These are phyloP conservation scores for Eleusine indica DNA, from an alignment of 176 grass and related monocot species.

Conservation along the genomic window DNA sequence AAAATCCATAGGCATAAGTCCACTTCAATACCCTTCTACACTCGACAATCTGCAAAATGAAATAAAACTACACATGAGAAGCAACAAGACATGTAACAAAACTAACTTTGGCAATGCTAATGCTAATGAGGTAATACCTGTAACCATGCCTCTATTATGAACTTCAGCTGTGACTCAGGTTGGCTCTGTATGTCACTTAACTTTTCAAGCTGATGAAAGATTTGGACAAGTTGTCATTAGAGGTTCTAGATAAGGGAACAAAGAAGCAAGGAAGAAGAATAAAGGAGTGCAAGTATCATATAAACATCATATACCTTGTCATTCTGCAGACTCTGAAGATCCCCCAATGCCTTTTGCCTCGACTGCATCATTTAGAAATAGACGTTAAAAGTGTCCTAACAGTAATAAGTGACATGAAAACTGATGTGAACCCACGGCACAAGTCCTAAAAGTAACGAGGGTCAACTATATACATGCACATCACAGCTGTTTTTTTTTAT, in stretches of 20 bases:
- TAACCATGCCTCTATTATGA: constrained; percentile 98
- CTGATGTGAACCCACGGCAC: background rate
- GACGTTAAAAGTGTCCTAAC: constrained; percentile 20
- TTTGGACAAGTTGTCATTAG: constrained; percentile 22
- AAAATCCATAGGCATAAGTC: constrained; percentile 98
- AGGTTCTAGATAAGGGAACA: constrained; percentile 23
- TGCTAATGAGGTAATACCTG: constrained; percentile 63
- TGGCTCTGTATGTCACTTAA: constrained; percentile 97
- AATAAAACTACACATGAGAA: constrained; percentile 24
- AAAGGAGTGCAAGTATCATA: constrained; percentile 6
- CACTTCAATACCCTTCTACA: constrained; percentile 99
- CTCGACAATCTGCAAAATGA: constrained; percentile 83
- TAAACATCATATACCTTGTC: constrained; percentile 67
- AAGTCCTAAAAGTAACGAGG: background rate
- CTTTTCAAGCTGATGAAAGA: constrained; percentile 86
- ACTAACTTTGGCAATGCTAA: background rate
- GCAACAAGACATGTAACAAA: constrained; percentile 1
- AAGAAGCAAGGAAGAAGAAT: background rate
- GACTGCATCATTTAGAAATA: constrained; percentile 60
- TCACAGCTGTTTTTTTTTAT: background rate
- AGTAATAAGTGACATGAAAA: background rate
- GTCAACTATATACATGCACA: background rate
- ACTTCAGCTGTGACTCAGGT: constrained; percentile 98
- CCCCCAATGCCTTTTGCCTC: constrained; percentile 89
- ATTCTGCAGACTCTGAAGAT: constrained; percentile 85